Evolutionary conservation across 768 basidiomycete genomes (phyloP), one percentile per base, ranked within the genome.

Genomic region (Trametes cubensis): DNA sequence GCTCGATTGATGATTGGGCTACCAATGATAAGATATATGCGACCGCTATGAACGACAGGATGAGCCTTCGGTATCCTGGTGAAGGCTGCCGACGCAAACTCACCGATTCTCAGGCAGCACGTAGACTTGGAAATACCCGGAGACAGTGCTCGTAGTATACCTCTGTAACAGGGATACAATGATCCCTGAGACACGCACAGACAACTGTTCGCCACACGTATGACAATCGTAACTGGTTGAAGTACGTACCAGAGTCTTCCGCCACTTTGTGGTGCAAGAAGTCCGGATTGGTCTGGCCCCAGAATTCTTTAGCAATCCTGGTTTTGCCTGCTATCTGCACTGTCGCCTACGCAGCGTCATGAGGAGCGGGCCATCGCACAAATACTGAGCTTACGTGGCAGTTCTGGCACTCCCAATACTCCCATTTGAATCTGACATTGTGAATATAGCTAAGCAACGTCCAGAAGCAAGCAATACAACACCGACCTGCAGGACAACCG

Each of bases 401-500:
- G 58, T 78, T 68, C 34, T 77, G 72, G 67, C 91, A 94, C 70
- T 89, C 82, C 84, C 89, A 91, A 51, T 80, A 69, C 69, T 89
- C 83, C 90, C 90, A 92, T 72, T 86, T 87, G 55, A 72, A 85
- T 66, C 91, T 92, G 44, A 4, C 14, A 4, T 11, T 10, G 10
- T 2, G 28, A 17, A 49, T 8, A 30, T 6, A 30, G n/a, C 49
- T 45, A 39, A 66, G 60, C 64, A 40, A 6, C 26, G 3, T 41
- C 17, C 40, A 20, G n/a, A 34, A 59, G 42, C 21, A 23, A 18
- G 4, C 17, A n/a, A 21, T 25, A 26, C 34, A 18, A 30, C 21
- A 67, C 80, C 50, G 61, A 91, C 90, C 90, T 82, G 76, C 84
- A 85, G 10, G 90, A 89, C 42, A 93, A 73, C 25, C 89, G 81